phyloP scores from a whole-genome alignment of 2,329 filamentous ascomycete genomes.

The Colletotrichum sidae region DNA sequence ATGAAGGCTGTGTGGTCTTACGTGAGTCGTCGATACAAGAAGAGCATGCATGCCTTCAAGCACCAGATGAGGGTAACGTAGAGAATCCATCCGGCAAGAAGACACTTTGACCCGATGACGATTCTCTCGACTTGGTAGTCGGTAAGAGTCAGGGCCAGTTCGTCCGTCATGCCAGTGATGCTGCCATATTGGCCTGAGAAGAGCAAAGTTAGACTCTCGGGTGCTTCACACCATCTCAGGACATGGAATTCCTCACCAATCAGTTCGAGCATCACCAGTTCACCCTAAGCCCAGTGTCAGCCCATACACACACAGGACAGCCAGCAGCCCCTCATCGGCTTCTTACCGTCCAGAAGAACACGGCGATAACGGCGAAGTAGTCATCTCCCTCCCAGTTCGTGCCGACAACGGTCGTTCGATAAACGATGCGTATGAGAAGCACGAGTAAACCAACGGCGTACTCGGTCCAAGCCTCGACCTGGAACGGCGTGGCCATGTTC shows the following conservation, averaged over 20 bases:
- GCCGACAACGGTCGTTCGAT: constrained; percentile 52
- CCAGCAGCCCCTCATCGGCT: background rate
- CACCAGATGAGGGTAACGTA: constrained; percentile 56
- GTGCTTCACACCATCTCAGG: background rate
- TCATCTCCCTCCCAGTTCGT: constrained; percentile 56
- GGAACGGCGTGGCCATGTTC: constrained; percentile 52
- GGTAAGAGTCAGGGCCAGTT: constrained; percentile 35
- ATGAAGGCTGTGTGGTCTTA: background rate
- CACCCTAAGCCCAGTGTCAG: constrained; percentile 9
- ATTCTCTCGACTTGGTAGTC: constrained; percentile 35
- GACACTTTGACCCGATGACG: constrained; percentile 41
- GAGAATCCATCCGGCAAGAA: constrained; percentile 52
- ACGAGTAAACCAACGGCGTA: constrained; percentile 53
- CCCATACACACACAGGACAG: background rate
- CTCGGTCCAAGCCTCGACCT: constrained; percentile 57
- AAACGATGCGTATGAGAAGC: constrained; percentile 52
- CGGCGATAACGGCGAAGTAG: constrained; percentile 50
- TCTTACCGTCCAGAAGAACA: constrained; percentile 53
- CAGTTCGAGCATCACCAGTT: constrained; percentile 26
- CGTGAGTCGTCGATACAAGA: constrained; percentile 47
- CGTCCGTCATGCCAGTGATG: constrained; percentile 41
- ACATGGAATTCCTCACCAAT: constrained; percentile 14
- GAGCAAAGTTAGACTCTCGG: constrained; percentile 9
- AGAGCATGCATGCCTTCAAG: constrained; percentile 56
- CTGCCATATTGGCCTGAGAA: constrained; percentile 42